Evolutionary conservation across 2,329 filamentous ascomycete species (phyloP).

Genomic region (Penicillium verrucosum): DNA sequence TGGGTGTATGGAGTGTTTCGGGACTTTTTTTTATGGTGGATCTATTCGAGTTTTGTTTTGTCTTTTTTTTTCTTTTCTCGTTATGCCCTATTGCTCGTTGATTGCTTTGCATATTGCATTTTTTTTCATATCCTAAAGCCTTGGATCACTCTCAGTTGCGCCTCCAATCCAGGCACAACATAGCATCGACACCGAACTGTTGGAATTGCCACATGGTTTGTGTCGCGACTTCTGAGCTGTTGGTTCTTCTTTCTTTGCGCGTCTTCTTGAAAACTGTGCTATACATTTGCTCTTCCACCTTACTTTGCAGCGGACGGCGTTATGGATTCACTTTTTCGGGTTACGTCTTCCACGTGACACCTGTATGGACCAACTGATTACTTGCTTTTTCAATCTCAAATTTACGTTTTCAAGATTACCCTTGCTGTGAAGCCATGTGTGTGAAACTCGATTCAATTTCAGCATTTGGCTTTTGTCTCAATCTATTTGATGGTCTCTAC

Average conservation of each 20-base stretch:
- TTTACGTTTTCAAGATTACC: not conserved
- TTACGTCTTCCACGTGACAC: not conserved
- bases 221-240: constrained; percentile 7
- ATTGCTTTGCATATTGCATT: constrained; percentile 20
- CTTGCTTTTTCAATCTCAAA: constrained; percentile 2
- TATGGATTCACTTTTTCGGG: constrained; percentile 11
- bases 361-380: not conserved
- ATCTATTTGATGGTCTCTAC: not conserved
- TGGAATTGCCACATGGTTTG: constrained; percentile 8
- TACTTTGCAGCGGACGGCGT: constrained; percentile 26
- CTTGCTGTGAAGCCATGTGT: not conserved
- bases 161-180: not conserved
- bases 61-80: not conserved
- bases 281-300: constrained; percentile 16
- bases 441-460: not conserved
- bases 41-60: constrained; percentile 7
- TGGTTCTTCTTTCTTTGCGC: constrained; percentile 1
- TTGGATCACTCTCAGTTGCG: constrained; percentile 5
- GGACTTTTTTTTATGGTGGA: constrained; percentile 18
- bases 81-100: constrained; percentile 5
- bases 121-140: constrained; percentile 12
- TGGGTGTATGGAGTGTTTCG: constrained; percentile 28
- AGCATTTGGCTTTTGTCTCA: not conserved
- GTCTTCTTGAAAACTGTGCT: constrained; percentile 10
- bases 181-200: not conserved